Evolutionary conservation across 805 yeast species (phyloP).

Genomic region (Lachancea nothofagi): DNA sequence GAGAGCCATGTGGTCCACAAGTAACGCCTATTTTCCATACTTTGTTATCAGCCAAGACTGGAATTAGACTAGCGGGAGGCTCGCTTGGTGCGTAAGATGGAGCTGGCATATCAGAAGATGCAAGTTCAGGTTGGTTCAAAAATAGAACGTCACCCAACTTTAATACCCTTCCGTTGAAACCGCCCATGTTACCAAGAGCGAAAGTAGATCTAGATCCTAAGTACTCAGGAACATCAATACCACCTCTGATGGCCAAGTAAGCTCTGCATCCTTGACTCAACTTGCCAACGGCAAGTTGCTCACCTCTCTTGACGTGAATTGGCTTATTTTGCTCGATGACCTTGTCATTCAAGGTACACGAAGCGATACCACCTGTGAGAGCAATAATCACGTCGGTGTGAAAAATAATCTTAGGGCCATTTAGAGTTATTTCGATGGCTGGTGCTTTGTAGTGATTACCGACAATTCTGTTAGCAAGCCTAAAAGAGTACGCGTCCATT

Average conservation of each 20-base stretch:
- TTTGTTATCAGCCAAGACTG: slow-evolving; percentile 27
- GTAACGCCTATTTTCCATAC: slow-evolving; percentile 88
- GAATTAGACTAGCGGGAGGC: slow-evolving; percentile 44
- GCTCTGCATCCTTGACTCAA: slow-evolving; percentile 80
- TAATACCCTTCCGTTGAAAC: slow-evolving; percentile 86
- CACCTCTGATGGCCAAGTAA: slow-evolving; percentile 85
- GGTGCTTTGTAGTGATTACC: slow-evolving; percentile 82
- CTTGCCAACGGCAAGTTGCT: slow-evolving; percentile 75
- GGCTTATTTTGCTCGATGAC: slow-evolving; percentile 66
- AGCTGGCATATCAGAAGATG: slow-evolving; percentile 63
- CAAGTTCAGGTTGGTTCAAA: slow-evolving; percentile 68
- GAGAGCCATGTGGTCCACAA: slow-evolving; percentile 97
- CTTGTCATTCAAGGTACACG: slow-evolving; percentile 59
- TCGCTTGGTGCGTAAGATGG: slow-evolving; percentile 61
- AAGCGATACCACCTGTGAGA: slow-evolving; percentile 79
- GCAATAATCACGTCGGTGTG: slow-evolving; percentile 75
- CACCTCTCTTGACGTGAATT: slow-evolving; percentile 64
- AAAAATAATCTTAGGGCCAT: slow-evolving; percentile 81
- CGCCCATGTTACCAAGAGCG: slow-evolving; percentile 90
- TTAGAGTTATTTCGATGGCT: slow-evolving; percentile 82
- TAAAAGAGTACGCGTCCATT: slow-evolving; percentile 89
- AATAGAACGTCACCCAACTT: slow-evolving; percentile 90
- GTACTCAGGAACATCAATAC: slow-evolving; percentile 90
- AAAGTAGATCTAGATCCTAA: slow-evolving; percentile 95
- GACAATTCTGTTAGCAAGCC: slow-evolving; percentile 84